Base-by-base conservation (phyloP, 495 filamentous ascomycete species). In the Neurospora sp. region DNA sequence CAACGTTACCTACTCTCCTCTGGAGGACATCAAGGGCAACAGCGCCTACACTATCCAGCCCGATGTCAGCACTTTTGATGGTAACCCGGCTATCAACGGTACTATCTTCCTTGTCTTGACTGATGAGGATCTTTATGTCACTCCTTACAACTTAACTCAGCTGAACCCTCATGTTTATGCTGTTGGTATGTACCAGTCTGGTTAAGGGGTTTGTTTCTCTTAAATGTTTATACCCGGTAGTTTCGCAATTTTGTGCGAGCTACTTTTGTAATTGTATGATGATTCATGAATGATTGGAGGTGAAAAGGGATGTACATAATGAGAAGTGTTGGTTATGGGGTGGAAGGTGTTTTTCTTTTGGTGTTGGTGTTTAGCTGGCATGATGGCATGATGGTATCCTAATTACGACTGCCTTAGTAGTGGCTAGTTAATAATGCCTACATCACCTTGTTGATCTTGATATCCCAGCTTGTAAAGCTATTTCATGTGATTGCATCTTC, bases 81-180 rank as follows among this genome's bases (percentile, higher is more conserved):
- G 88, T 8, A 89, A 94, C 77, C 90, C 90, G 8, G 88, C 89
- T 5, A 85, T 93, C 70, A 95, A 96, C 76, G 91, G 88, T 1
- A 96, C 93, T 6, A 90, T 94, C 77, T 95, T 94, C 73, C 82
- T 97, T 71, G 90, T 89, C 6, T 79, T 97, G 17, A 94, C 92
- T 2, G 92, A 97, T 77, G 76, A 80, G 5, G 88, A 94, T 76
- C 72, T 91, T 0, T 87, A 82, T 73, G 83, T 94, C 15, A 95
- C 91, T 28, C 91, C 93, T 5, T 95, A 92, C 79, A 97, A 97
- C 80, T 40, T 94, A 38, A 86, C 82, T 13, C 82, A 87, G 84
- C 83, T 96, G 34, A 95, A 96, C 74, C 88, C 91, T 3, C 92
- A 94, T 78, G 90, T 97, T 17, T 87, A 89, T 73, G 93, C 93